A percentile compares a stretch with the other conserved stretches of the same genome.
These are phyloP conservation scores for Arachis stenosperma DNA, from an alignment of 306 rosid species.

Conservation along the genomic window DNA sequence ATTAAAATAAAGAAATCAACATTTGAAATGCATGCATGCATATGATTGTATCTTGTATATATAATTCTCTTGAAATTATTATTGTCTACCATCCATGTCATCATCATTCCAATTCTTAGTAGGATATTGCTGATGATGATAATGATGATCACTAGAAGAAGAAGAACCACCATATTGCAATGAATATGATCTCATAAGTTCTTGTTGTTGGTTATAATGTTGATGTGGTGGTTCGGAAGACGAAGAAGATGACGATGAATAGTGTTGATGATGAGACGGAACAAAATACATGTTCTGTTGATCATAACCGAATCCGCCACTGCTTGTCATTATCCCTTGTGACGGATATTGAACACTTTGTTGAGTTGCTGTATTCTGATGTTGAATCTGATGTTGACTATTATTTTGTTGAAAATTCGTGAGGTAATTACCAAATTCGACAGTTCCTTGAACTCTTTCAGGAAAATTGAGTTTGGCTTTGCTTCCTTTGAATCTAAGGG, in stretches of 20 bases:
- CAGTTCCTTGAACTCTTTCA: slow-evolving; percentile 63
- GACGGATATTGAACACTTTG: slow-evolving; percentile 24
- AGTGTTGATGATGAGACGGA: not conserved
- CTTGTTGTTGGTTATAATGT: slow-evolving; percentile 37
- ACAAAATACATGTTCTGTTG: slow-evolving; percentile 10
- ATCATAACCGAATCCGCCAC: slow-evolving; percentile 30
- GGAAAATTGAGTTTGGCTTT: slow-evolving; percentile 94
- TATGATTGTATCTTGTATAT: not conserved
- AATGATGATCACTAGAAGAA: slow-evolving; percentile 38
- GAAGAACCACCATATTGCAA: slow-evolving; percentile 60
- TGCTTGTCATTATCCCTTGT: not conserved
- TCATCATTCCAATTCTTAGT: slow-evolving; percentile 39
- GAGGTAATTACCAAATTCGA: slow-evolving; percentile 37
- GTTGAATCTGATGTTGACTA: not conserved
- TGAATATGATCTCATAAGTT: slow-evolving; percentile 34
- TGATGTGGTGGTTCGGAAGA: slow-evolving; percentile 41
- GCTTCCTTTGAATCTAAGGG: slow-evolving; percentile 89
- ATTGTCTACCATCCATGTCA: slow-evolving; percentile 40
- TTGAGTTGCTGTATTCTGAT: too few relatives aligned
- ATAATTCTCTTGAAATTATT: not conserved
- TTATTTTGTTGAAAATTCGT: slow-evolving; percentile 36
- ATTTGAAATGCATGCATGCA: too few relatives aligned
- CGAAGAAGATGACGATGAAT: slow-evolving; percentile 25
- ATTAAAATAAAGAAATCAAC: too few relatives aligned
- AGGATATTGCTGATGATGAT: too few relatives aligned